phyloP scores from a whole-genome alignment of 257 asterid genomes.

The Fraxinus anomala region DNA sequence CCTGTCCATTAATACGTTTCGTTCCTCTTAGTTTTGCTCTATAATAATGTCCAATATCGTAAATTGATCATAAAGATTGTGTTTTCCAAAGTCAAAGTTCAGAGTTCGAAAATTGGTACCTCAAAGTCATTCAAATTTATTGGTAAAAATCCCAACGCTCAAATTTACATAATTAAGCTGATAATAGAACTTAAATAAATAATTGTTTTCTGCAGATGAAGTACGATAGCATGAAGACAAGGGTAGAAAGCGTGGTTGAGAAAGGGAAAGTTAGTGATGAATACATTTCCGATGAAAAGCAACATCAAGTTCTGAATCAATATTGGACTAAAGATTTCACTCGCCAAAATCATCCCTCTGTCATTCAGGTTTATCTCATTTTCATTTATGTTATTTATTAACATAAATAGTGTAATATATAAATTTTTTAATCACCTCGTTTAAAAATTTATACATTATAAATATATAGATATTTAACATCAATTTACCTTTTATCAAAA shows the following conservation, averaged over 20 bases:
- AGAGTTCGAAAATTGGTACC: too few species aligned
- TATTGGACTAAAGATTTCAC: slow-evolving; percentile 49
- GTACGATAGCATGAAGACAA: slow-evolving; percentile 63
- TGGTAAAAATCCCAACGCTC: background rate
- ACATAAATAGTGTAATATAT: background rate
- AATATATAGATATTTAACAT: too few species aligned
- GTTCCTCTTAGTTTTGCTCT: too few species aligned
- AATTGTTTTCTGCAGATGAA: slow-evolving; percentile 37
- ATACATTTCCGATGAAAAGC: slow-evolving; percentile 32
- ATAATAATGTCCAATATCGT: too few species aligned
- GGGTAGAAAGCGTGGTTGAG: slow-evolving; percentile 46
- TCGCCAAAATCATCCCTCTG: slow-evolving; percentile 51
- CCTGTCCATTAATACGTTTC: too few species aligned
- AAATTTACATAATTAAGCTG: background rate
- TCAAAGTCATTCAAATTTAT: background rate
- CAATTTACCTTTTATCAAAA: too few species aligned
- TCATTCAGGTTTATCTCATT: slow-evolving; percentile 44
- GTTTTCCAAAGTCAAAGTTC: too few species aligned
- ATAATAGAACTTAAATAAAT: background rate
- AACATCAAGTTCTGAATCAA: slow-evolving; percentile 32
- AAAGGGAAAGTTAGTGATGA: slow-evolving; percentile 46
- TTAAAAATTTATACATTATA: too few species aligned
- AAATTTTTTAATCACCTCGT: too few species aligned
- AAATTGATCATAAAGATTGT: too few species aligned
- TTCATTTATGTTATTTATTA: background rate